A percentile compares a stretch with the other conserved stretches of the same genome.
Evolutionary conservation across 441 rosid species (phyloP).

Genomic region (Euphorbia schlechtendalii): DNA sequence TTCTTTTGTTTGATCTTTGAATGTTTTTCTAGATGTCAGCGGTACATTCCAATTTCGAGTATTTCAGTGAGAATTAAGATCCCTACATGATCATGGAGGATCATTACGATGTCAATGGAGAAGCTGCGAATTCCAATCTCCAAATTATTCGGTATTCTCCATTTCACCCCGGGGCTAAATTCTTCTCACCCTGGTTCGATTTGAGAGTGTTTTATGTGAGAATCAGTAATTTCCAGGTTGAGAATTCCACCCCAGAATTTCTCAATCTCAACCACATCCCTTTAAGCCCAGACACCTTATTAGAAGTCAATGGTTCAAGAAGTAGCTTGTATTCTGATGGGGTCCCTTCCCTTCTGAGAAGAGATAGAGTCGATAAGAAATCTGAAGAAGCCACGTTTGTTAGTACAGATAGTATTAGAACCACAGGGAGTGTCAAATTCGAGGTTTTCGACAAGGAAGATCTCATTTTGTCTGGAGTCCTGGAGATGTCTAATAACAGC

Average conservation of each 20-base stretch:
- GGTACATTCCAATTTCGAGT: conserved; percentile 21
- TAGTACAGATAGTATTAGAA: conserved; percentile 66
- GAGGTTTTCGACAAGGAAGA: conserved; percentile 57
- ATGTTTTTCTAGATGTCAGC: conserved; percentile 23
- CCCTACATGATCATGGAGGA: conserved; percentile 38
- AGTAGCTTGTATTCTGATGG: conserved; percentile 47
- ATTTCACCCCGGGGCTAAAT: conserved; percentile 33
- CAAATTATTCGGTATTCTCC: conserved; percentile 55
- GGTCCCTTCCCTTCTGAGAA: conserved; percentile 50
- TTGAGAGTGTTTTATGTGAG: conserved; percentile 79
- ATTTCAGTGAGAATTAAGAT: conserved; percentile 34
- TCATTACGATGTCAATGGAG: conserved; percentile 35
- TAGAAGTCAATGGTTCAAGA: conserved; percentile 71
- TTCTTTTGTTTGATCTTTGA: background rate
- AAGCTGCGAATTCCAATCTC: conserved; percentile 30
- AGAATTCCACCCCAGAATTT: conserved; percentile 53
- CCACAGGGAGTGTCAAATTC: conserved; percentile 65
- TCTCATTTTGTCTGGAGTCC: conserved; percentile 54
- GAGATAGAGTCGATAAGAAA: conserved; percentile 65
- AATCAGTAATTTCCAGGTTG: conserved; percentile 60
- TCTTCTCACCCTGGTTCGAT: conserved; percentile 57
- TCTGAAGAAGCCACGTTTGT: conserved; percentile 78
- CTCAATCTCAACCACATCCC: conserved; percentile 69
- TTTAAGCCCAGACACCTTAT: conserved; percentile 52
- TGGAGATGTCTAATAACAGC: conserved; percentile 42